A percentile compares a stretch with the other conserved stretches of the same genome.
phyloP scores from a whole-genome alignment of 805 yeast genomes.

The Debaryomyces hansenii region DNA sequence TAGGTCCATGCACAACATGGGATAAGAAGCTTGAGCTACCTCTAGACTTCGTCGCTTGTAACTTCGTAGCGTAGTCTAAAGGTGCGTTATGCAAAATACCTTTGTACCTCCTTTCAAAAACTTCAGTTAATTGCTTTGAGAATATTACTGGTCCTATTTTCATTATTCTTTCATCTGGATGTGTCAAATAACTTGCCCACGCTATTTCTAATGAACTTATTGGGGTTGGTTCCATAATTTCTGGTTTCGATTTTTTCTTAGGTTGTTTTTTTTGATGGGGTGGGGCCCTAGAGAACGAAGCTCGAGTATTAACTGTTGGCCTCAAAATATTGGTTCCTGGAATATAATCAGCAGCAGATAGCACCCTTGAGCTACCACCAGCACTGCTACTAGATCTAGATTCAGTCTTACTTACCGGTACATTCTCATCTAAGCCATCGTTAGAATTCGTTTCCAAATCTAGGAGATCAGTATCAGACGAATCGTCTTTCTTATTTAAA shows the following conservation, averaged over 20 bases:
- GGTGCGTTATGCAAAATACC: slow-evolving; percentile 64
- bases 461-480: slow-evolving; percentile 19
- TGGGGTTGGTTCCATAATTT: slow-evolving; percentile 42
- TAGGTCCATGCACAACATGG: slow-evolving; percentile 39
- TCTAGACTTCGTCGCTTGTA: slow-evolving; percentile 18
- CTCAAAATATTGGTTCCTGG: slow-evolving; percentile 62
- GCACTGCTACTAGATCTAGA: slow-evolving; percentile 27
- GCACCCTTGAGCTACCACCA: slow-evolving; percentile 27
- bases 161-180: slow-evolving; percentile 60
- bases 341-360: slow-evolving; percentile 46
- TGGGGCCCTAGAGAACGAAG: slow-evolving; percentile 19
- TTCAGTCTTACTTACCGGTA: slow-evolving; percentile 15
- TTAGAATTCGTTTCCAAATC: not conserved
- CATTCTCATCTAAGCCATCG: not conserved
- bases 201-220: slow-evolving; percentile 55
- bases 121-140: slow-evolving; percentile 43
- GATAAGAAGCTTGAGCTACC: slow-evolving; percentile 30
- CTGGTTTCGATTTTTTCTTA: slow-evolving; percentile 21
- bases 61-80: slow-evolving; percentile 35
- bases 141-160: slow-evolving; percentile 56
- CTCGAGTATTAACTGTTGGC: slow-evolving; percentile 38
- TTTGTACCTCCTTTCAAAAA: slow-evolving; percentile 55
- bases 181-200: slow-evolving; percentile 55
- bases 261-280: slow-evolving; percentile 10
- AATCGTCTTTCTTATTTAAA: slow-evolving; percentile 23